A percentile compares a stretch with the other conserved stretches of the same genome.
These are phyloP conservation scores for Penicillium chermesinum DNA, from an alignment of 495 filamentous ascomycete species.

Conservation along the genomic window DNA sequence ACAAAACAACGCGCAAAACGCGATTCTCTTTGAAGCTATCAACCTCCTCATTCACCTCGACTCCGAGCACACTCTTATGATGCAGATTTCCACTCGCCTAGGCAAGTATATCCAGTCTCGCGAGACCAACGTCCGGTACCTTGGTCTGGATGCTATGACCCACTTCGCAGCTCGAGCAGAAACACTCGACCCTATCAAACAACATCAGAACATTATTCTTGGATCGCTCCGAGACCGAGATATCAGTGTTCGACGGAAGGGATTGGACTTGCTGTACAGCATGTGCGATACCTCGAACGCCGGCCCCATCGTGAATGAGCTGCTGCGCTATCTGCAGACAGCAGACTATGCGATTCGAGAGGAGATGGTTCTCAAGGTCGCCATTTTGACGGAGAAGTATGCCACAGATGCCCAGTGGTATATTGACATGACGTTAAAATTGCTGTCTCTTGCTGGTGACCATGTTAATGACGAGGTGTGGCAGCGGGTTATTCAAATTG, in stretches of 20 bases:
- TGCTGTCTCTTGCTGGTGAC: conserved; percentile 95
- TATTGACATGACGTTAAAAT: conserved; percentile 90
- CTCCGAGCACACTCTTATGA: conserved; percentile 91
- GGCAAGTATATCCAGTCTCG: conserved; percentile 96
- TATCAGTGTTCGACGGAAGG: conserved; percentile 95
- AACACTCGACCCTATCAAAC: conserved; percentile 95
- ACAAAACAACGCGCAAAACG: conserved; percentile 99
- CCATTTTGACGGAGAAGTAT: conserved; percentile 97
- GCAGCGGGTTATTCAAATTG: conserved; percentile 98
- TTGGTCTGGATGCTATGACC: conserved; percentile 96
- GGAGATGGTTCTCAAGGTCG: conserved; percentile 99
- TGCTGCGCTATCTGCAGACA: conserved; percentile 89
- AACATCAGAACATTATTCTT: conserved; percentile 93
- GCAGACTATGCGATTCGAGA: conserved; percentile 97
- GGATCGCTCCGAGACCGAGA: conserved; percentile 91
- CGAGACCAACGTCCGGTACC: conserved; percentile 96
- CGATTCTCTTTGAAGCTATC: conserved; percentile 96
- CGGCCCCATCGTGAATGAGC: conserved; percentile 85
- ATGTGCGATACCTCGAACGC: conserved; percentile 97
- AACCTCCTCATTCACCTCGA: conserved; percentile 99
- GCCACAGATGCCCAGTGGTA: conserved; percentile 99
- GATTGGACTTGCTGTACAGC: conserved; percentile 94
- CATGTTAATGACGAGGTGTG: conserved; percentile 99
- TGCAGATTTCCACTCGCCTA: conserved; percentile 89
- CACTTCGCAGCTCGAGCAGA: conserved; percentile 94